A percentile compares a stretch with the other conserved stretches of the same genome.
Conservation (phyloP, 441 rosid genomes). For the Heliophila coronopifolia region DNA sequence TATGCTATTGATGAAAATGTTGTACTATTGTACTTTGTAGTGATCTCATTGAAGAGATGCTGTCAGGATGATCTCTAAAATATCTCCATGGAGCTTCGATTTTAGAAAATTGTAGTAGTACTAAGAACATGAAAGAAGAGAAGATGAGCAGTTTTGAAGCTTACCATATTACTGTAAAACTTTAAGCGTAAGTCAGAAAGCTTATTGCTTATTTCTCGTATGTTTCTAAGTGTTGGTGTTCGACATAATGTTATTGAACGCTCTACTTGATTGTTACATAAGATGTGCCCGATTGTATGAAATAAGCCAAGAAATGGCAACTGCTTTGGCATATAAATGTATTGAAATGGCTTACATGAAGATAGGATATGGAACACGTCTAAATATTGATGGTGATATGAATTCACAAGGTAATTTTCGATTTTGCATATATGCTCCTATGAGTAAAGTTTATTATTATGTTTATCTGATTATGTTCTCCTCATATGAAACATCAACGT, state of each 20-base stretch:
- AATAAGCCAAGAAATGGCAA: slow-evolving; percentile 59
- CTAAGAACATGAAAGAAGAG: slow-evolving; percentile 38
- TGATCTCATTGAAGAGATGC: no score
- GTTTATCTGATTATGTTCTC: slow-evolving; percentile 19
- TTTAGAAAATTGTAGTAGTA: slow-evolving; percentile 42
- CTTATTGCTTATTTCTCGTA: slow-evolving; percentile 17
- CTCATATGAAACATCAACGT: slow-evolving; percentile 88
- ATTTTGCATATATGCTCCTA: slow-evolving; percentile 6
- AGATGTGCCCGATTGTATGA: slow-evolving; percentile 71
- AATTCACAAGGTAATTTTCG: slow-evolving; percentile 47
- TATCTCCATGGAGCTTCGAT: slow-evolving; percentile 67
- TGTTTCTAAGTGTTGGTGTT: neutral
- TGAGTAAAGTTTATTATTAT: slow-evolving; percentile 1
- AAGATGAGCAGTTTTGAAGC: slow-evolving; percentile 52
- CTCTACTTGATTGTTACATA: slow-evolving; percentile 35
- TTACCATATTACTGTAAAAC: slow-evolving; percentile 48
- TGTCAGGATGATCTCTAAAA: slow-evolving; percentile 36
- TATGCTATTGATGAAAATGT: no score
- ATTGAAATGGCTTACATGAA: slow-evolving; percentile 78
- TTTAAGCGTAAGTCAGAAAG: slow-evolving; percentile 60
- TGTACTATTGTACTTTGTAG: no score
- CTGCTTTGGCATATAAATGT: slow-evolving; percentile 87
- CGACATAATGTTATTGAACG: slow-evolving; percentile 13
- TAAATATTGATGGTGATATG: slow-evolving; percentile 42
- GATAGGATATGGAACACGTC: slow-evolving; percentile 44